phyloP scores from a whole-genome alignment of 176 grass and related monocot species.

The Zea mays region Zm-B73-REFERENCE-NAM-5.0 NC_050100.1:95349001-95349500 shows the following conservation, averaged over 20 bases:
- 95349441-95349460: constrained; percentile 8
- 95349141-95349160: background rate
- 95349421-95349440: constrained; percentile 1
- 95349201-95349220: constrained; percentile 51
- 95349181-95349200: background rate
- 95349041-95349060: constrained; percentile 2
- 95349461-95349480: background rate
- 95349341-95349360: background rate
- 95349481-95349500: background rate
- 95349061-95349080: background rate
- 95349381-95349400: background rate
- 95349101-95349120: background rate
- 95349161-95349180: background rate
- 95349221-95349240: constrained; percentile 4
- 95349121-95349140: constrained; percentile 26
- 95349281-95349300: constrained; percentile 32
- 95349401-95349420: background rate
- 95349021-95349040: constrained; percentile 48
- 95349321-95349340: background rate
- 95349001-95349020: constrained; percentile 47
- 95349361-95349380: constrained; percentile 4
- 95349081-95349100: background rate
- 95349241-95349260: constrained; percentile 35
- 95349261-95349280: constrained; percentile 37
- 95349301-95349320: background rate